Evolutionary conservation across 805 yeast species (phyloP), one percentile per base, ranked within the genome.

Genomic region (Saturnispora sanitii): DNA sequence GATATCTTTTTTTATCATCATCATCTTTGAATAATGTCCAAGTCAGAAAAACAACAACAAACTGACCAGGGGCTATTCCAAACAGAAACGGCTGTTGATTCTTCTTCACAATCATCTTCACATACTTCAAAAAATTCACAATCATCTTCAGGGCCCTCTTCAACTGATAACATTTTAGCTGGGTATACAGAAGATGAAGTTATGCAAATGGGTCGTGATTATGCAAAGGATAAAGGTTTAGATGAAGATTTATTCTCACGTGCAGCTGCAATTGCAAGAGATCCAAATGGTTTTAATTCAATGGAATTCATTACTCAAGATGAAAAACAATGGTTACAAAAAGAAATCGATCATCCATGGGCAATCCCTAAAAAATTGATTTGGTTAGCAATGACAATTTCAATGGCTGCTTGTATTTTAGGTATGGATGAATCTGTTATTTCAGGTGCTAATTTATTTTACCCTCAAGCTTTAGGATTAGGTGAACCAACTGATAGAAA

Each of bases 391-490:
- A 68, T 77, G 12, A 70, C 78, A 48, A 77, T 81, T n/a, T 79
- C 86, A 1, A 69, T 79, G 73, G 81, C 83, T 39, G 88, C 87
- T 17, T 82, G 82, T 17, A 81, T 79, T 31, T 86, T 79, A 57
- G 87, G 88, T 57, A 79, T 81, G 79, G 87, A 81, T 60, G 85
- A 81, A 57, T 66, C 83, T 4, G 85, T 81, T 18, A 73, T 80
- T 45, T 79, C 79, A 50, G 88, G 88, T 48, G 87, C 87, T 6
- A 66, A 72, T 40, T 58, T 80, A 39, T 75, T 73, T 53, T 80
- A 76, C 55, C 82, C 83, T 2, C 41, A 48, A 2, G 69, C 63
- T 18, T 67, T 80, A 54, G 79, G 77, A 2, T 65, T 81, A 33
- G 69, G 63, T 16, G 50, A 58, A 16, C 67, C 58, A 17, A 64